Percentiles rank a stretch among this genome's conserved stretches.
These are phyloP conservation scores for Excoecaria agallocha DNA, from an alignment of 345 rosid species.

Conservation along the genomic window DNA sequence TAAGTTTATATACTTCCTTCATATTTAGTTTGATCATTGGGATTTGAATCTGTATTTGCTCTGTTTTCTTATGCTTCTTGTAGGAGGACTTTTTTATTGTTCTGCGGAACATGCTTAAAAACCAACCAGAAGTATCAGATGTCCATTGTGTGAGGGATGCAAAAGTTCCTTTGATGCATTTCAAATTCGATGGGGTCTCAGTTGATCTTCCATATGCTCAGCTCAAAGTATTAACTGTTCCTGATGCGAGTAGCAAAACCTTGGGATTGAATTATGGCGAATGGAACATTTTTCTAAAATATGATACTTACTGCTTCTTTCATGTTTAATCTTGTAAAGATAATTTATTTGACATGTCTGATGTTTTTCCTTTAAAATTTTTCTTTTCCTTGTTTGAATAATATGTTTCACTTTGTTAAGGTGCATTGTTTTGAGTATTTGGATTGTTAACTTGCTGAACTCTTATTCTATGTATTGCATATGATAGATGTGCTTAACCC, in stretches of 20 bases:
- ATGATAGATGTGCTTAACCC: slow-evolving; percentile 49
- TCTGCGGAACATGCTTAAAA: slow-evolving; percentile 44
- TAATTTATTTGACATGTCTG: background rate
- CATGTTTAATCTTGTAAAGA: too few relatives aligned
- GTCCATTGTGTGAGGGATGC: slow-evolving; percentile 49
- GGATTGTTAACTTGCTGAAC: background rate
- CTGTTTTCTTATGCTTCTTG: background rate
- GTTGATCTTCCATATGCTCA: slow-evolving; percentile 59
- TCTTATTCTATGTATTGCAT: slow-evolving; percentile 26
- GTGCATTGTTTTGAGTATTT: background rate
- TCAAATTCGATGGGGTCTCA: slow-evolving; percentile 52
- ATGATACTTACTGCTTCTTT: background rate
- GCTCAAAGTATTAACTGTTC: slow-evolving; percentile 41
- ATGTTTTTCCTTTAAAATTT: too few relatives aligned
- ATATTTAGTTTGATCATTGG: background rate
- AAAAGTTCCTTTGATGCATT: slow-evolving; percentile 52
- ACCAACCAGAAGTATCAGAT: slow-evolving; percentile 38
- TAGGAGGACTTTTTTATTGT: slow-evolving; percentile 59
- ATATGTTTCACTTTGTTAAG: background rate
- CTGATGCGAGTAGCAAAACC: slow-evolving; percentile 35
- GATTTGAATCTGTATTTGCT: background rate
- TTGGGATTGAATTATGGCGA: slow-evolving; percentile 1
- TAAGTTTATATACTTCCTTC: slow-evolving; percentile 27
- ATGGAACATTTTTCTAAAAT: background rate
- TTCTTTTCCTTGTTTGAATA: background rate